Evolutionary conservation across 768 basidiomycete genomes (phyloP), one percentile per base, ranked within the genome.

Genomic region (Termitomyces sp.): DNA sequence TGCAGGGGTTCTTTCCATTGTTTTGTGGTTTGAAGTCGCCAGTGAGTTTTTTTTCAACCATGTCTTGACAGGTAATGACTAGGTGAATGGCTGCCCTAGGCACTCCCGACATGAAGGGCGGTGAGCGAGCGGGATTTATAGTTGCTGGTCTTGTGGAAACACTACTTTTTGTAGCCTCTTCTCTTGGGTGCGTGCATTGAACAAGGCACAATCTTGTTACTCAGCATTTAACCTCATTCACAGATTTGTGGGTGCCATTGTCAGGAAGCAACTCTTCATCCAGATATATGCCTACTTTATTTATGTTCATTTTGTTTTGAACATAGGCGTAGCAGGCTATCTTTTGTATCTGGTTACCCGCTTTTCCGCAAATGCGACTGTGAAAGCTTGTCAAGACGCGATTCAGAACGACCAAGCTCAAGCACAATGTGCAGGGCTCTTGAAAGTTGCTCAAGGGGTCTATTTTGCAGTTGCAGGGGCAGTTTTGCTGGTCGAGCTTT

Each of bases 241-340:
- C 39, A 88, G 86, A 19, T 79, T 88, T 52, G 74, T 84, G 32
- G 86, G 86, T n/a, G 78, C 77, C 0, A 72, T 86, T 53, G 79
- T 81, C 40, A 79, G 80, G 64, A 86, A 86, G 63, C 83, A 83
- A 68, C 63, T 73, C 2, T 84, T 88, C 62, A 74, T 83, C 48
- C 76, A 75, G 63, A 73, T 76, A 47, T 85, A 85, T 62, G 71
- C 79, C 10, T 79, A 80, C 65, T 78, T 80, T 66, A 70, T 83
- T 64, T 81, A 82, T 71, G 59, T 77, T 60, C 82, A 86, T 69
- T 77, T 85, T 64, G 40, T 81, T 61, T 56, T 84, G 73, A 84
- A 82, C 65, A 56, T 84, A 65, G 73, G 69, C 28, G 75, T 80
- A 58, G 80, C 79, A 40, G 66, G 66, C 54, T 85, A 79, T 68